Percentiles rank a stretch among this genome's conserved stretches.
Conservation (phyloP, 352 stramenopile genomes). For the Phytophthora brassicae region DNA sequence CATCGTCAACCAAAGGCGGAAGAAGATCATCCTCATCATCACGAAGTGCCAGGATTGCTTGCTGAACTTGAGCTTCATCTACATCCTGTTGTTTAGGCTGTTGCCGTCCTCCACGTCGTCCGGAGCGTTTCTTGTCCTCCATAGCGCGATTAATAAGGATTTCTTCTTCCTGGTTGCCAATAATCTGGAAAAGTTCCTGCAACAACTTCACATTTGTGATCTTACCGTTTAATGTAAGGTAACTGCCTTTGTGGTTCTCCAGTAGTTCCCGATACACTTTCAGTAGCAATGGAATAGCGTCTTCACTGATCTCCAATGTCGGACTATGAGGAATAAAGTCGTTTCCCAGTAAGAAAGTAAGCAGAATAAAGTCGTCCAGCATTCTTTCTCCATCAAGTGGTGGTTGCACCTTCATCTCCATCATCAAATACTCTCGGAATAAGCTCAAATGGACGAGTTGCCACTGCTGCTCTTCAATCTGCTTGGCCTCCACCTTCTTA, state of each 20-base stretch:
- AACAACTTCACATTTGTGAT: slow-evolving; percentile 90
- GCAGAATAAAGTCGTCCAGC: slow-evolving; percentile 99
- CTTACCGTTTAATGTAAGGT: slow-evolving; percentile 91
- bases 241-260: slow-evolving; percentile 85
- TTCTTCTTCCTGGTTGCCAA: slow-evolving; percentile 94
- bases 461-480: slow-evolving; percentile 96
- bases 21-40: slow-evolving; percentile 39
- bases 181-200: slow-evolving; percentile 91
- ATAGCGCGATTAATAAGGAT: slow-evolving; percentile 86
- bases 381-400: slow-evolving; percentile 90
- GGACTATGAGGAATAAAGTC: slow-evolving; percentile 99
- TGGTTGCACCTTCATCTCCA: slow-evolving; percentile 91
- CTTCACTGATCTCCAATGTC: slow-evolving; percentile 98
- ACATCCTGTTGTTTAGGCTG: slow-evolving; percentile 46
- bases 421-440: slow-evolving; percentile 97
- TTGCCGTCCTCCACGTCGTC: slow-evolving; percentile 30
- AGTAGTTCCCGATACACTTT: slow-evolving; percentile 91
- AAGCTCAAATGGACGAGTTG: slow-evolving; percentile 97
- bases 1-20: slow-evolving; percentile 41
- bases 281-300: slow-evolving; percentile 95
- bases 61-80: slow-evolving; percentile 46
- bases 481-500: slow-evolving; percentile 71
- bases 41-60: slow-evolving; percentile 47
- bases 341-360: slow-evolving; percentile 99
- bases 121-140: slow-evolving; percentile 50